phyloP scores from a whole-genome alignment of 73 alveolate species.

The Symbiodinium natans region DNA sequence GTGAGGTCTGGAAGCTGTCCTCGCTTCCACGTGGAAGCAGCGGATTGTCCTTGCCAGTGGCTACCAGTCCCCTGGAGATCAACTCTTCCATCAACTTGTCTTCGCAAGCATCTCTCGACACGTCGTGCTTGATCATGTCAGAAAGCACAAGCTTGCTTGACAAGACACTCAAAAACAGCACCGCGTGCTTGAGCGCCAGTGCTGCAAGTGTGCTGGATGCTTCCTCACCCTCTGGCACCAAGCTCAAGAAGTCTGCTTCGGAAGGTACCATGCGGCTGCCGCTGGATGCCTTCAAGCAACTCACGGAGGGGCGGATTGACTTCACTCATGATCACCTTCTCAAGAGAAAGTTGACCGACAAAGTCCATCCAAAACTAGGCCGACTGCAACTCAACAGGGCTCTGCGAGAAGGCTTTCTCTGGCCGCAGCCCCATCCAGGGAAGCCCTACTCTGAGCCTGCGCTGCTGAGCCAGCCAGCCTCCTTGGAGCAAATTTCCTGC shows the following conservation, averaged over 20 bases:
- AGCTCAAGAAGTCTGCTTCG: slow-evolving; percentile 32
- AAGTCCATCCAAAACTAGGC: slow-evolving; percentile 28
- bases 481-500: slow-evolving; percentile 37
- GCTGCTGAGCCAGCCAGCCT: not conserved
- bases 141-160: not conserved
- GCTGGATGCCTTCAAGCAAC: slow-evolving; percentile 3
- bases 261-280: slow-evolving; percentile 61
- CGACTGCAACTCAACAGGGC: not conserved
- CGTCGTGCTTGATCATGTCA: not conserved
- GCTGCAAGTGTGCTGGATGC: not conserved
- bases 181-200: not conserved
- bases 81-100: not conserved
- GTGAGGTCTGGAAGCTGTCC: slow-evolving; percentile 34
- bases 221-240: not conserved
- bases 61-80: slow-evolving; percentile 25
- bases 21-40: not conserved
- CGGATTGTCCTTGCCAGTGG: not conserved
- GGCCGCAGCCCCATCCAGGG: slow-evolving; percentile 82
- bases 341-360: slow-evolving; percentile 20
- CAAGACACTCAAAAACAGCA: slow-evolving; percentile 37
- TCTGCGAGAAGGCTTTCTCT: slow-evolving; percentile 57
- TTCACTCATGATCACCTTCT: slow-evolving; percentile 34
- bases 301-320: slow-evolving; percentile 53
- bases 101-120: slow-evolving; percentile 34
- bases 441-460: slow-evolving; percentile 49